Conservation (phyloP, 1,284 basidiomycete species). For the Sporisorium exsertum region DNA sequence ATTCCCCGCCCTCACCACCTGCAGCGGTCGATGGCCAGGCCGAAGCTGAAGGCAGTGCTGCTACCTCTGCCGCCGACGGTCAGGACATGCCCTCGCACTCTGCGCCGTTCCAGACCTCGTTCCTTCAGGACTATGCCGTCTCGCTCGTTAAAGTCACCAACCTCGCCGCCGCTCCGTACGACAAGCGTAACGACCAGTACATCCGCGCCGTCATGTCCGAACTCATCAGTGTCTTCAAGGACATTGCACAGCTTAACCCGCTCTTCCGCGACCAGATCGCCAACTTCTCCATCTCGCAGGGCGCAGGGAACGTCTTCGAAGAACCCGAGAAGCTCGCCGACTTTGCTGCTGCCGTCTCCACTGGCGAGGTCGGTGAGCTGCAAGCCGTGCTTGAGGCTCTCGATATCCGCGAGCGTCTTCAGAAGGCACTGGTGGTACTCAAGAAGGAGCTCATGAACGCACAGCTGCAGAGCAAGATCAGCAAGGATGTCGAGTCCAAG, state of each 20-base stretch:
- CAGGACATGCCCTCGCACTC: constrained; percentile 57
- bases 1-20: constrained; percentile 28
- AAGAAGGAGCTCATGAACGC: constrained; percentile 99
- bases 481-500: constrained; percentile 93
- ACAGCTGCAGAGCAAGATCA: constrained; percentile 93
- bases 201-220: constrained; percentile 96
- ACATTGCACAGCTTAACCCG: constrained; percentile 95
- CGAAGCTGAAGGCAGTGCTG: constrained; percentile 2
- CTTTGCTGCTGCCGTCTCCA: constrained; percentile 95
- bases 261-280: constrained; percentile 98
- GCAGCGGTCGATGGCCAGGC: constrained; percentile 16
- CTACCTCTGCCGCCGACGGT: constrained; percentile 12
- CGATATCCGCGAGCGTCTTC: constrained; percentile 86
- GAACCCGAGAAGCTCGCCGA: constrained; percentile 98
- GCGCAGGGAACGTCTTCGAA: constrained; percentile 96
- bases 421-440: constrained; percentile 89
- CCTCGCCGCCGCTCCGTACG: constrained; percentile 81
- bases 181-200: constrained; percentile 79
- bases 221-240: constrained; percentile 97
- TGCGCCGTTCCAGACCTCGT: constrained; percentile 82
- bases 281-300: constrained; percentile 94
- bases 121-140: constrained; percentile 88
- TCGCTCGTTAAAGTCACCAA: constrained; percentile 93
- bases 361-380: constrained; percentile 88
- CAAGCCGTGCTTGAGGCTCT: constrained; percentile 93